Percentiles rank a stretch among this genome's conserved stretches.
These are phyloP conservation scores for Symbiotaphrina buchneri DNA, from an alignment of 495 filamentous ascomycete species.

Conservation along the genomic window DNA sequence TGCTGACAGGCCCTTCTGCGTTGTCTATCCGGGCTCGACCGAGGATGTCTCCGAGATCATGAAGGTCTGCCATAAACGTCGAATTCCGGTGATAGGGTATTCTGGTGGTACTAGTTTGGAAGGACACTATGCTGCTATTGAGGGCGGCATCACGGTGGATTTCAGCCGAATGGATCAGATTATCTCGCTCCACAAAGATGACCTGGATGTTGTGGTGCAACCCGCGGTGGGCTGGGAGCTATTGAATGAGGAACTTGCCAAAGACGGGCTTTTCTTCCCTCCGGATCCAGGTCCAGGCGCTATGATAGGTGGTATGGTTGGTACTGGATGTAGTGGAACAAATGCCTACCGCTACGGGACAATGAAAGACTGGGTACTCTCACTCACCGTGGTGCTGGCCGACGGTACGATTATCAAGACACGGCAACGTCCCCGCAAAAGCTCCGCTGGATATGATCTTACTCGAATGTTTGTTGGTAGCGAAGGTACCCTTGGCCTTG, in stretches of 20 bases:
- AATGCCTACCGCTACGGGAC: slow-evolving; percentile 89
- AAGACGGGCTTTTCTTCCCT: slow-evolving; percentile 57
- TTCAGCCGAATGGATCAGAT: slow-evolving; percentile 60
- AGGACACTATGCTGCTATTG: slow-evolving; percentile 54
- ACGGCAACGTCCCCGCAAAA: slow-evolving; percentile 52
- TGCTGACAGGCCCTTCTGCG: slow-evolving; percentile 8
- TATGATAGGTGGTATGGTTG: slow-evolving; percentile 92
- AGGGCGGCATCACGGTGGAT: slow-evolving; percentile 57
- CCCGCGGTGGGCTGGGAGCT: slow-evolving; percentile 62
- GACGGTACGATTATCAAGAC: slow-evolving; percentile 89
- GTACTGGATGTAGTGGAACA: slow-evolving; percentile 81
- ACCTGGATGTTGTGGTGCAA: slow-evolving; percentile 65
- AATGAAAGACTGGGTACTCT: slow-evolving; percentile 91
- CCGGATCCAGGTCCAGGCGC: slow-evolving; percentile 65
- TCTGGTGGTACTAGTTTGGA: slow-evolving; percentile 62
- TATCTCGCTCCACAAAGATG: slow-evolving; percentile 42
- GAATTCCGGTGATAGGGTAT: slow-evolving; percentile 55
- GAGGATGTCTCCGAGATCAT: slow-evolving; percentile 51
- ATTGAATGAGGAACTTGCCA: slow-evolving; percentile 47
- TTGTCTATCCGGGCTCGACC: slow-evolving; percentile 42
- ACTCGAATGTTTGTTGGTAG: slow-evolving; percentile 71
- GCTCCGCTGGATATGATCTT: slow-evolving; percentile 70
- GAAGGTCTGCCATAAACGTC: slow-evolving; percentile 46
- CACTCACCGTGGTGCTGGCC: slow-evolving; percentile 75
- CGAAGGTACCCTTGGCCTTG: slow-evolving; percentile 79